These are phyloP conservation scores for Trichosporon coremiiforme DNA, from an alignment of 1,284 basidiomycete species.

Conservation along the genomic window DNA sequence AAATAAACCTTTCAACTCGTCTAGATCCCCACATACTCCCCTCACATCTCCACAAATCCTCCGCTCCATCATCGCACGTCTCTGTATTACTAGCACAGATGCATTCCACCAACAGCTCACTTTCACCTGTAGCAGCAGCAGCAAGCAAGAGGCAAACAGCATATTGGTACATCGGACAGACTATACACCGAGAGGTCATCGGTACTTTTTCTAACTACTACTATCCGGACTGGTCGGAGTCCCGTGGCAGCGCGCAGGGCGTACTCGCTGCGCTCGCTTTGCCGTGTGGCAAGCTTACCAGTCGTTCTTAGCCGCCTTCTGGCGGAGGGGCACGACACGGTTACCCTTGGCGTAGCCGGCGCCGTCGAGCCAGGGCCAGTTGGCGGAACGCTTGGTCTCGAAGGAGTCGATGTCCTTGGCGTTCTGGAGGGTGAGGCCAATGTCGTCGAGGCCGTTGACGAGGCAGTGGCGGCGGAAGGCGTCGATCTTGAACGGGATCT, in stretches of 20 bases:
- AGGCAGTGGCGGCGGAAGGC: slow-evolving; percentile 87
- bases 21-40: no score
- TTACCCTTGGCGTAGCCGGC: slow-evolving; percentile 77
- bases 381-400: slow-evolving; percentile 70
- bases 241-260: background rate
- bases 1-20: background rate
- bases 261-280: background rate
- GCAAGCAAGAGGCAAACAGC: background rate
- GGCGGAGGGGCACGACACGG: slow-evolving; percentile 58
- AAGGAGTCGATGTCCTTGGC: slow-evolving; percentile 69
- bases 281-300: slow-evolving; percentile 63
- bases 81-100: slow-evolving; percentile 16
- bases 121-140: no score
- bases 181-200: slow-evolving; percentile 17
- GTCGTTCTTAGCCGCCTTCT: slow-evolving; percentile 63
- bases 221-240: background rate
- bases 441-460: slow-evolving; percentile 91
- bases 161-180: slow-evolving; percentile 15
- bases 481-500: slow-evolving; percentile 77
- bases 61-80: background rate
- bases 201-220: slow-evolving; percentile 17
- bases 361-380: slow-evolving; percentile 93
- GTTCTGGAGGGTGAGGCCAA: slow-evolving; percentile 84
- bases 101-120: background rate
- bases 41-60: background rate